Base-by-base conservation (phyloP, 2,329 filamentous ascomycete genomes). In the Bipolaris victoriae region DNA sequence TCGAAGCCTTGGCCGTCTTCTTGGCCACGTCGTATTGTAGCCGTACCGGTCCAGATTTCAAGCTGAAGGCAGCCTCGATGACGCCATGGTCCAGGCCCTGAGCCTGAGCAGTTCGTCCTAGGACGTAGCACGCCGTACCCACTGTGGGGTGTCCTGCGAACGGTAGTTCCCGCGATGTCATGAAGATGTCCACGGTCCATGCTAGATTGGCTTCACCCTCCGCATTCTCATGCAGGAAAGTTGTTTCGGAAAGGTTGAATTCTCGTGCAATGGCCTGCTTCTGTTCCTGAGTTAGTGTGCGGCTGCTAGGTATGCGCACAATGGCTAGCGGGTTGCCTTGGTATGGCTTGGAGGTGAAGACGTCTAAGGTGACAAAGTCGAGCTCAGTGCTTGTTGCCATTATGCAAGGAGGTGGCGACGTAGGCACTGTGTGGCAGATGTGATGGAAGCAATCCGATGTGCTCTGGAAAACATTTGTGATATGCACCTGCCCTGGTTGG, bases 141-240 rank as follows among this genome's bases (percentile, higher is more conserved):
- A 86, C 83, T 31, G 82, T 84, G 6, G 69, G 84, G 66, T 86
- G 84, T 3, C 84, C 82, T 1, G 84, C 84, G 62, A 86, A 86
- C 7, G 84, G 83, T 15, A 86, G 66, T 68, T 86, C 84, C 10
- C 62, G 66, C 7, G 74, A 70, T 0, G 78, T 77, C 39, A 81
- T 80, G 76, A 86, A 86, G 64, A 86, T 86, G 66, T 85, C 81
- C 49, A 86, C 73, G 3, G 67, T 73, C 80, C 79, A 82, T 52
- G 70, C 65, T 43, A 71, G 63, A 6, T 59, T 54, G 9, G 62
- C 62, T 15, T 57, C 57, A 31, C 52, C 62, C 5, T 49, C 39
- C 29, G 48, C 68, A 24, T 66, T 67, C 51, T 74, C 76, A 62
- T 84, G 79, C 16, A 86, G 68, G 60, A 87, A 85, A 22, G 84